These are phyloP conservation scores for Plantago elongata DNA, from an alignment of 257 asterid species.

Conservation along the genomic window DNA sequence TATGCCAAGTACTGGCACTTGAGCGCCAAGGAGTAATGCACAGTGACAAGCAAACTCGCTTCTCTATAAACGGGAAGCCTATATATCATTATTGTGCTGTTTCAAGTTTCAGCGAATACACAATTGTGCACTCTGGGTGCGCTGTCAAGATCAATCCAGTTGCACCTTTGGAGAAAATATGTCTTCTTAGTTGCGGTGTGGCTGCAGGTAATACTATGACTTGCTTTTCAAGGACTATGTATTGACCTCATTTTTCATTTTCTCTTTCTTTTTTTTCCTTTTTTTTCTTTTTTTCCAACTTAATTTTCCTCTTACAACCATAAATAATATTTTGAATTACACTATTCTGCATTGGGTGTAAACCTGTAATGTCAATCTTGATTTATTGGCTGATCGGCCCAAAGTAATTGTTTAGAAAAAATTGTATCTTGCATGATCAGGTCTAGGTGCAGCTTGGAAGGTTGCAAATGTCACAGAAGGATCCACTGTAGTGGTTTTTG, in stretches of 20 bases:
- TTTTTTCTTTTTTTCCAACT: background rate
- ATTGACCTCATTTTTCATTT: background rate
- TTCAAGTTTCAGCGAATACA: constrained; percentile 92
- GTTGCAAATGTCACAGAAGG: constrained; percentile 83
- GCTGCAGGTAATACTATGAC: constrained; percentile 64
- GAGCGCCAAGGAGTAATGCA: constrained; percentile 93
- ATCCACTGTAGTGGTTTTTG: constrained; percentile 76
- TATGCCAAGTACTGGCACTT: constrained; percentile 79
- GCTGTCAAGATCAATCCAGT: constrained; percentile 67
- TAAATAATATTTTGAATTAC: no score
- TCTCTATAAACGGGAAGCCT: constrained; percentile 67
- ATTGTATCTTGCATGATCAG: constrained; percentile 35
- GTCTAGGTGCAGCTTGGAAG: constrained; percentile 98
- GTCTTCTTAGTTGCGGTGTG: constrained; percentile 97
- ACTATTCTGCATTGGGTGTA: no score
- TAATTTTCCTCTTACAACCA: background rate
- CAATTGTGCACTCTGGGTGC: constrained; percentile 92
- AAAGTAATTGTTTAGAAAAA: constrained; percentile 10
- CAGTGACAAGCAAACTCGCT: constrained; percentile 74
- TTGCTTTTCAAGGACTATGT: background rate
- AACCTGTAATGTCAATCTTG: no score
- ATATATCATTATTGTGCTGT: constrained; percentile 86
- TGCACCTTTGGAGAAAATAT: constrained; percentile 87
- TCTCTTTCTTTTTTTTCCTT: background rate
- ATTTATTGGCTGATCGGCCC: background rate